These are phyloP conservation scores for Exidia glandulosa DNA, from an alignment of 768 basidiomycete species.

Conservation along the genomic window DNA sequence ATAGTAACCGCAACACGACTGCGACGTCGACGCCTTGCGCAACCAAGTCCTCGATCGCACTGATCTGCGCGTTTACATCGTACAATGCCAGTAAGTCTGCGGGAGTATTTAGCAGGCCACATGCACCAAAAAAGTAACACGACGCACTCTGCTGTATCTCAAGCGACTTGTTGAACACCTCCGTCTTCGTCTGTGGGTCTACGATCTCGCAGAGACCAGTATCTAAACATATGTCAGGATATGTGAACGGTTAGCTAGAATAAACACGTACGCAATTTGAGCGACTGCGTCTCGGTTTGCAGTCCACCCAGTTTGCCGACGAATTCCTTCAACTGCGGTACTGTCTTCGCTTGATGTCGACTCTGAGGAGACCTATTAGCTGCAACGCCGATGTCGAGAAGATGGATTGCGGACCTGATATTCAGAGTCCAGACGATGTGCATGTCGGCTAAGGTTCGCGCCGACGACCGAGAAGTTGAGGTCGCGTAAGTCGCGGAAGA, in stretches of 20 bases:
- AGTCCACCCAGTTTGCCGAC: conserved; percentile 90
- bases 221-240: conserved; percentile 37
- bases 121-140: background rate
- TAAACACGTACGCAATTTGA: conserved; percentile 67
- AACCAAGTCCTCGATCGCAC: conserved; percentile 84
- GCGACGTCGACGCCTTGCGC: conserved; percentile 78
- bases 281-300: conserved; percentile 81
- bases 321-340: conserved; percentile 85
- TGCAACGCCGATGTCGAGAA: background rate
- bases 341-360: conserved; percentile 78
- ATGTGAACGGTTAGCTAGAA: background rate
- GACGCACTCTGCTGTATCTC: conserved; percentile 90
- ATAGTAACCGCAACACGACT: conserved; percentile 66
- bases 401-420: conserved; percentile 57
- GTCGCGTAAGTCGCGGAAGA: conserved; percentile 78
- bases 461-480: conserved; percentile 89
- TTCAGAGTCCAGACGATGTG: conserved; percentile 79
- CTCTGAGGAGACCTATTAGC: conserved; percentile 33
- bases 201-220: conserved; percentile 90
- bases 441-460: conserved; percentile 65
- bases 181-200: conserved; percentile 71
- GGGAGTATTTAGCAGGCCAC: background rate
- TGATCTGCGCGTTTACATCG: conserved; percentile 66
- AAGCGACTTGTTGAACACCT: conserved; percentile 81
- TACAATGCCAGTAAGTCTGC: conserved; percentile 91